phyloP scores from a whole-genome alignment of 805 yeast species.

The Hanseniaspora osmophila region DNA sequence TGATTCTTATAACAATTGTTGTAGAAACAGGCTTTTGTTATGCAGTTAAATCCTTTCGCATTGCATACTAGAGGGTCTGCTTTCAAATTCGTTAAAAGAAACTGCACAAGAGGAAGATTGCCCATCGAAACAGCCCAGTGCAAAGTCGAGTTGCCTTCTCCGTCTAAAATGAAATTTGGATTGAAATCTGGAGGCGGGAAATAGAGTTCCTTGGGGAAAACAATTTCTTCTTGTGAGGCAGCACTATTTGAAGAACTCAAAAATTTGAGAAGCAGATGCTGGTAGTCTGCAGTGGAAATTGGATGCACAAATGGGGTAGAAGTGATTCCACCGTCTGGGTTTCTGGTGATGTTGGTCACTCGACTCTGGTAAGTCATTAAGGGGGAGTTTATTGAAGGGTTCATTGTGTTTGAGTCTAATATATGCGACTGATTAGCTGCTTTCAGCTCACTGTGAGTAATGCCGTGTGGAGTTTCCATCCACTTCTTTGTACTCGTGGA shows the following conservation, averaged over 20 bases:
- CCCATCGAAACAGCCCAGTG: slow-evolving; percentile 86
- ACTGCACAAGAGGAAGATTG: slow-evolving; percentile 41
- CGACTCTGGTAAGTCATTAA: neutral
- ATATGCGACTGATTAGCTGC: neutral
- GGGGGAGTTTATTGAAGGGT: neutral
- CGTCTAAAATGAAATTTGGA: slow-evolving; percentile 56
- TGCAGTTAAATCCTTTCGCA: slow-evolving; percentile 49
- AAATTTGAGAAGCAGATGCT: neutral
- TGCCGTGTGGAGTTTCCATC: neutral
- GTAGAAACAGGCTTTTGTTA: slow-evolving; percentile 55
- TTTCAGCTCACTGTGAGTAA: neutral
- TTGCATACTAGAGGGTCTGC: slow-evolving; percentile 45
- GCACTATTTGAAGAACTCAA: neutral
- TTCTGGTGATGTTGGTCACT: no score
- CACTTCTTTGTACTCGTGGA: no score
- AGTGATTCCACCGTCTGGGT: neutral
- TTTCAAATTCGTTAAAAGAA: slow-evolving; percentile 38
- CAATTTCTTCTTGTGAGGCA: neutral
- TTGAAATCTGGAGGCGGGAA: slow-evolving; percentile 40
- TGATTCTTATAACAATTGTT: slow-evolving; percentile 56
- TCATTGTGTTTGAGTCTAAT: neutral
- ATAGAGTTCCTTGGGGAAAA: neutral
- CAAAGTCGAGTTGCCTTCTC: slow-evolving; percentile 67
- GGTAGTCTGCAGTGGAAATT: neutral
- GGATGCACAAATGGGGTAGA: neutral